These are phyloP conservation scores for Malassezia sympodialis DNA, from an alignment of 1,284 basidiomycete species.

Conservation along the genomic window DNA sequence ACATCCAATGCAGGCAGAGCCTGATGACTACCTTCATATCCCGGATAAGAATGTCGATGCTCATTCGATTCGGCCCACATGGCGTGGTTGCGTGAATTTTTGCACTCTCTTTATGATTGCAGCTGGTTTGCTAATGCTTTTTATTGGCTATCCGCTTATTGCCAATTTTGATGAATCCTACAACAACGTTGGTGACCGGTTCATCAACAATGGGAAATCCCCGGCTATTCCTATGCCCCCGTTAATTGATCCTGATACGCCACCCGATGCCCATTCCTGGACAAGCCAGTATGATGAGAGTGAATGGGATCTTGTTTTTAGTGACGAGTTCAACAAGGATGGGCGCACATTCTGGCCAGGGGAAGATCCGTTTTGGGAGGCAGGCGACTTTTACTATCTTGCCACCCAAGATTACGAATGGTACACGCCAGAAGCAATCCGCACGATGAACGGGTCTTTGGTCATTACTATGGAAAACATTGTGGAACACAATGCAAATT, in stretches of 20 bases:
- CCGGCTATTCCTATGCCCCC: constrained; percentile 5
- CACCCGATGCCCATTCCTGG: constrained; percentile 18
- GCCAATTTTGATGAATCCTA: constrained; percentile 29
- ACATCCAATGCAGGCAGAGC: constrained; percentile 23
- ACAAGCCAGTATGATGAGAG: constrained; percentile 12
- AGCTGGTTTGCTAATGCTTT: constrained; percentile 33
- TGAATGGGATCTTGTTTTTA: constrained; percentile 55
- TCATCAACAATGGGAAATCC: background rate
- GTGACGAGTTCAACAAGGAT: constrained; percentile 65
- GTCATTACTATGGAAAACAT: constrained; percentile 32
- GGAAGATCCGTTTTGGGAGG: constrained; percentile 46
- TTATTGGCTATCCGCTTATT: constrained; percentile 43
- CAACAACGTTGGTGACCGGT: constrained; percentile 4
- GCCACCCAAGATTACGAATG: constrained; percentile 46
- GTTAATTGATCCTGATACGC: constrained; percentile 37
- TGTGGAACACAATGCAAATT: constrained; percentile 36
- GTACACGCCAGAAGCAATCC: constrained; percentile 47
- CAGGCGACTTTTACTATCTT: constrained; percentile 45
- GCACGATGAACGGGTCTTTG: constrained; percentile 30
- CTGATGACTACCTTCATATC: constrained; percentile 36
- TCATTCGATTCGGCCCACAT: constrained; percentile 23
- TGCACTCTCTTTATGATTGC: constrained; percentile 32
- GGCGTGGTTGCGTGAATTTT: constrained; percentile 36
- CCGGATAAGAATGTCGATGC: constrained; percentile 28
- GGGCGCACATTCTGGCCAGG: constrained; percentile 55